Base-by-base conservation (phyloP, 257 asterid genomes). In the Marsdenia floribunda region DNA sequence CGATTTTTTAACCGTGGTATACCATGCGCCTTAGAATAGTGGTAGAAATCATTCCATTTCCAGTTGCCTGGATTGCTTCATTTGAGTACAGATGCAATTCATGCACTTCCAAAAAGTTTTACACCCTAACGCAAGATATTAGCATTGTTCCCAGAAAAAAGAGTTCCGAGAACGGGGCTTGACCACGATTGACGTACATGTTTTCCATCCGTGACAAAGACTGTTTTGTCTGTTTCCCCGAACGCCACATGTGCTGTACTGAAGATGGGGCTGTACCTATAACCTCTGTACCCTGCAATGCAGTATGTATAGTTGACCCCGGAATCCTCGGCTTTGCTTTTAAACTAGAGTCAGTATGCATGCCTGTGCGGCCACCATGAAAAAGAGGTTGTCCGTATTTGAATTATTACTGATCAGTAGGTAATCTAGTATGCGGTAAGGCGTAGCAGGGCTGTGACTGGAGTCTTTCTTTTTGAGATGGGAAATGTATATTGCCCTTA, bases 301-400 rank as follows among this genome's bases (percentile, higher is more conserved):
- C 29, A 14, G 42, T 22, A 13, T 76, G 50, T 19, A 63, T 33
- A 52, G 67, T 75, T 61, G 60, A 42, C 54, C 60, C 79, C 69
- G 77, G 38, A 37, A 82, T 73, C 79, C 75, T 69, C 65, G 83
- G 75, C 74, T 65, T 61, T 79, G 73, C 72, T 55, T 24, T 79
- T 44, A 59, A 6, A 37, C n/a, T 55, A 37, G 72, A 60, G 60
- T 69, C 69, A 37, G 69, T 37, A 53, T 52, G 33, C 42, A 53
- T 59, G 33, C 42, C 55, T 50, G 54, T 18, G 14, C 63, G 42
- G 42, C 53, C 14, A 65, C 42, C 53, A 24, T 49, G 10, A 71
- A 35, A 55, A 33, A 4, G 21, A 47, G 70, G 40, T 60, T 50
- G 54, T 49, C 66, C 73, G 22, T 55, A 44, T 14, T 73, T 24